Conservation (phyloP, 225 moss, liverwort and hornwort species). For the Asterella californica region DNA sequence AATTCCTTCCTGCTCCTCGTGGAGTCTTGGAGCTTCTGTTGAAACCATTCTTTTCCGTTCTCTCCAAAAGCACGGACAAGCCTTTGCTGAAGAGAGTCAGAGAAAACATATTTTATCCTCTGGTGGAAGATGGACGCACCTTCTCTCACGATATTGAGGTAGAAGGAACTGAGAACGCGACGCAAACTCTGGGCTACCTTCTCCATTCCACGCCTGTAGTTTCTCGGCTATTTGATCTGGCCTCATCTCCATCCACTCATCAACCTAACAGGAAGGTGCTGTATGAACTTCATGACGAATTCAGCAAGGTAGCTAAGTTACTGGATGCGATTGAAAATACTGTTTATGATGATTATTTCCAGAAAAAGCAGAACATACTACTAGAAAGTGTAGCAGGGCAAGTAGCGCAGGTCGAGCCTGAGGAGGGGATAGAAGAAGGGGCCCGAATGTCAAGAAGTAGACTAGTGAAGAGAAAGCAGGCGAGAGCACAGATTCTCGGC, state of each 20-base stretch:
- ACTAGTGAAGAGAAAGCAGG: constrained; percentile 28
- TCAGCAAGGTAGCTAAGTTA: constrained; percentile 65
- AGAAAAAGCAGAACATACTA: neutral
- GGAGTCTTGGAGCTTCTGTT: constrained; percentile 64
- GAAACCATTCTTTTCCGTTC: constrained; percentile 60
- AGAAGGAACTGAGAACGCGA: constrained; percentile 37
- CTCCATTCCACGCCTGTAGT: constrained; percentile 52
- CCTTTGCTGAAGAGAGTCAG: constrained; percentile 66
- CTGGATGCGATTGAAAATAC: constrained; percentile 40
- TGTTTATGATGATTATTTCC: constrained; percentile 32
- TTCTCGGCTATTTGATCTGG: constrained; percentile 75
- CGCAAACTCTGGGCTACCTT: constrained; percentile 55
- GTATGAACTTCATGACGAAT: constrained; percentile 76
- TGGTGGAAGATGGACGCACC: constrained; percentile 60
- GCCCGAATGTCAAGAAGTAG: constrained; percentile 19
- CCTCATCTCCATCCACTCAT: constrained; percentile 57
- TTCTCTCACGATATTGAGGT: constrained; percentile 32
- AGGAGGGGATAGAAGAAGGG: constrained; percentile 13
- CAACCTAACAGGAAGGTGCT: constrained; percentile 80
- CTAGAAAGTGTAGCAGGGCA: constrained; percentile 8
- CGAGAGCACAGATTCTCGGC: constrained; percentile 16
- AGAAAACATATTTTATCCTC: constrained; percentile 64
- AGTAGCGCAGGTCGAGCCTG: neutral
- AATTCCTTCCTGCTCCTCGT: constrained; percentile 63
- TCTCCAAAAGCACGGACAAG: constrained; percentile 62